Conservation (phyloP, 2,329 filamentous ascomycete genomes). For the Fusarium pseudonygamai region DNA sequence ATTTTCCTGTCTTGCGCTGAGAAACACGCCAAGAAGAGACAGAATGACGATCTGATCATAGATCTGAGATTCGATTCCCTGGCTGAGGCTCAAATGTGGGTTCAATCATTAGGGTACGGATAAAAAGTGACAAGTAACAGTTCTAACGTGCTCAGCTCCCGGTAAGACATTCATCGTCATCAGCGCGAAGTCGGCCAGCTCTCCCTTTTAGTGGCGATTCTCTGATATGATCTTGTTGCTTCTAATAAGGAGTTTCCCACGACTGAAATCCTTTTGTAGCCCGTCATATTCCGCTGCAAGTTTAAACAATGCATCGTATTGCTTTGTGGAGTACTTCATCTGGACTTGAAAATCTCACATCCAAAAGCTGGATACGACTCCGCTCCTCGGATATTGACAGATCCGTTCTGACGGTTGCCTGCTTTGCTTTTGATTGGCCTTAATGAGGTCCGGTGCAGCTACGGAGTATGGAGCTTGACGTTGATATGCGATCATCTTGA, state of each 20-base stretch:
- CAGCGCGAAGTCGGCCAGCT: neutral
- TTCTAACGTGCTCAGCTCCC: neutral
- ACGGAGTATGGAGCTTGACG: neutral
- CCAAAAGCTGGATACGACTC: neutral
- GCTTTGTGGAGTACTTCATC: neutral
- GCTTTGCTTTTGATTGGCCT: neutral
- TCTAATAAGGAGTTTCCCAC: no score
- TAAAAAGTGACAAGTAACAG: neutral
- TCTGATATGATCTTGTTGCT: no score
- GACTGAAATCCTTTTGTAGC: no score
- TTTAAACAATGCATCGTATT: neutral
- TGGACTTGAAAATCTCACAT: no score
- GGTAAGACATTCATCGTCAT: neutral
- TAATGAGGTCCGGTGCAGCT: fast-evolving
- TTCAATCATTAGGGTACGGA: no score
- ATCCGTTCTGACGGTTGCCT: neutral
- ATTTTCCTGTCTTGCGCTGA: neutral
- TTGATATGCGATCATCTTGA: neutral
- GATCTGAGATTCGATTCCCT: neutral
- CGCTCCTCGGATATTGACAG: neutral
- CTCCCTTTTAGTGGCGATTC: neutral
- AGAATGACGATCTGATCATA: neutral
- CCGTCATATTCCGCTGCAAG: neutral
- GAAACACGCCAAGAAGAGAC: neutral
- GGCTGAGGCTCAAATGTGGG: neutral